Evolutionary conservation across 805 yeast species (phyloP).

Genomic region (Teunomyces atbi): DNA sequence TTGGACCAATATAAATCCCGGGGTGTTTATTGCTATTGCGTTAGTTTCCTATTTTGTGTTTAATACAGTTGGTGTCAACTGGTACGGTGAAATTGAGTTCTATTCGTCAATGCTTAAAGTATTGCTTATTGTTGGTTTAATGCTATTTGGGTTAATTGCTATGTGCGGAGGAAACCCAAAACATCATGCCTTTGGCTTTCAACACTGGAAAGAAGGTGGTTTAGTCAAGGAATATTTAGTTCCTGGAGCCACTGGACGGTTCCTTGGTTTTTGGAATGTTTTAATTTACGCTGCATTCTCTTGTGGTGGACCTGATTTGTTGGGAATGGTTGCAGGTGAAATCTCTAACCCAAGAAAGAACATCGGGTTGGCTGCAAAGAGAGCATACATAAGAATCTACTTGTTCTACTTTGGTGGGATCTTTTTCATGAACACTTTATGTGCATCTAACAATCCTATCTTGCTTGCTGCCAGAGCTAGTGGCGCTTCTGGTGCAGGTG

Average conservation of each 20-base stretch:
- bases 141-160: conserved; percentile 34
- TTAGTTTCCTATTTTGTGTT: conserved; percentile 26
- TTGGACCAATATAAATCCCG: conserved; percentile 34
- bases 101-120: conserved; percentile 42
- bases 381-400: conserved; percentile 34
- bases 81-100: conserved; percentile 57
- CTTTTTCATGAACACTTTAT: conserved; percentile 34
- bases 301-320: conserved; percentile 49
- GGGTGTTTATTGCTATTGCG: conserved; percentile 29
- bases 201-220: conserved; percentile 35
- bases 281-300: conserved; percentile 65
- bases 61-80: conserved; percentile 45
- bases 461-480: conserved; percentile 21
- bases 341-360: conserved; percentile 40
- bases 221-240: conserved; percentile 26
- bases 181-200: conserved; percentile 34
- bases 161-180: conserved; percentile 41
- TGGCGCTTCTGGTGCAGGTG: conserved; percentile 38
- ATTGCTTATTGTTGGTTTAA: conserved; percentile 36
- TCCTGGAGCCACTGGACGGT: conserved; percentile 56
- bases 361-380: conserved; percentile 33
- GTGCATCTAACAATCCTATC: conserved; percentile 33
- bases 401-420: conserved; percentile 38
- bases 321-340: conserved; percentile 40
- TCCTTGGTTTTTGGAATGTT: conserved; percentile 62